Conservation (phyloP, 2,329 filamentous ascomycete genomes). For the Stagonosporopsis chrysanthemi region DNA sequence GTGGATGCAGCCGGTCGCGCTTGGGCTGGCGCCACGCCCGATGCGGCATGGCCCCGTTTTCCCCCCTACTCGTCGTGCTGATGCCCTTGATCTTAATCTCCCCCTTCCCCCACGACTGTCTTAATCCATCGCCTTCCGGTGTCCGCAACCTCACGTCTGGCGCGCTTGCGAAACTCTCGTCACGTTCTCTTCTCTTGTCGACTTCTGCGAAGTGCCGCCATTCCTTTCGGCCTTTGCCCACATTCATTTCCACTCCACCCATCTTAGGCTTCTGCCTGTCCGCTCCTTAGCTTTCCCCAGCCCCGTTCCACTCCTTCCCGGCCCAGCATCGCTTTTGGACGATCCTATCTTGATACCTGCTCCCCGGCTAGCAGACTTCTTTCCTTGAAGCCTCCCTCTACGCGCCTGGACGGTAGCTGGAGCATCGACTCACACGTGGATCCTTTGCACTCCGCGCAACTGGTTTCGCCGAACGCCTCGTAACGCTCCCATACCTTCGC, state of each 20-base stretch:
- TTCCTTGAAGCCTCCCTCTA: constrained; percentile 36
- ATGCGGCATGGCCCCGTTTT: constrained; percentile 28
- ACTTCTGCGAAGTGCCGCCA: constrained; percentile 52
- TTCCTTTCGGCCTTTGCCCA: constrained; percentile 54
- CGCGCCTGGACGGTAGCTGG: constrained; percentile 49
- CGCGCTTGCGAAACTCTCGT: constrained; percentile 48
- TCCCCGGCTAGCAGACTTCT: constrained; percentile 49
- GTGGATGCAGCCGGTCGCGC: constrained; percentile 21
- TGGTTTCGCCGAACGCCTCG: constrained; percentile 35
- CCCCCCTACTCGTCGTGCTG: constrained; percentile 37
- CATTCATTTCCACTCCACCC: constrained; percentile 45
- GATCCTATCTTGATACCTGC: constrained; percentile 44
- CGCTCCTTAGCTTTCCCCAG: constrained; percentile 46
- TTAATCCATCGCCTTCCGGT: constrained; percentile 47
- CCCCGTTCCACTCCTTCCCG: constrained; percentile 38
- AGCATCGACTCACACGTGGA: constrained; percentile 34
- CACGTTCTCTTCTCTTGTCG: constrained; percentile 48
- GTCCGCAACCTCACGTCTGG: constrained; percentile 36
- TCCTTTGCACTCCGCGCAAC: constrained; percentile 30
- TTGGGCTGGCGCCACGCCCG: constrained; percentile 15
- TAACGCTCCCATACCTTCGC: constrained; percentile 39
- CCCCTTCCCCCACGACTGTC: constrained; percentile 41
- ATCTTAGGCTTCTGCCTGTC: constrained; percentile 50
- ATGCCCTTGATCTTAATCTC: constrained; percentile 46
- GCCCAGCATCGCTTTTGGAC: constrained; percentile 48